These are phyloP conservation scores for Diutina ranongensis DNA, from an alignment of 1,139 yeast genomes.

Conservation along the genomic window DNA sequence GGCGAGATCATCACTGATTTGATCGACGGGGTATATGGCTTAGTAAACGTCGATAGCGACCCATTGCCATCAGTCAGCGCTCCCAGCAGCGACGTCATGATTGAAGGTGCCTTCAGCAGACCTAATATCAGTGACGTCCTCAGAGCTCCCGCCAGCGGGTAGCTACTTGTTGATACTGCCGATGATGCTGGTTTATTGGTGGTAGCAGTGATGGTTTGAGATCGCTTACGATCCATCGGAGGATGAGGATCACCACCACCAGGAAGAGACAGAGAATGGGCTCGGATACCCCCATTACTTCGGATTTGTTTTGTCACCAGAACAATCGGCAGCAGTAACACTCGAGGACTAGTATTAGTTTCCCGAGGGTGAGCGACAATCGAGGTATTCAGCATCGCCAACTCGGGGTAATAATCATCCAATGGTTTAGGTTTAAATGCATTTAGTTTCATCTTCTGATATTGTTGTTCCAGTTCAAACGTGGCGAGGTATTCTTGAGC, in stretches of 20 bases:
- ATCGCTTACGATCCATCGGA: neutral
- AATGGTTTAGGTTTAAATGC: neutral
- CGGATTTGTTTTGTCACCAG: neutral
- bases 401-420: neutral
- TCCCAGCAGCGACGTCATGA: constrained; percentile 9
- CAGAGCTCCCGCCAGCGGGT: constrained; percentile 8
- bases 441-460: constrained; percentile 5
- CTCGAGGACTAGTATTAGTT: constrained; percentile 7
- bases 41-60: constrained; percentile 5
- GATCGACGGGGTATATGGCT: constrained; percentile 8
- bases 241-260: neutral
- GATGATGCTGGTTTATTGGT: neutral
- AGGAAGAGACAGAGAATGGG: constrained; percentile 5
- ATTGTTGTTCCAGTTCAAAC: constrained; percentile 8
- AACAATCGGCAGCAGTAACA: constrained; percentile 1
- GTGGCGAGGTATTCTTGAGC: constrained; percentile 45
- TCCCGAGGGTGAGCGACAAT: neutral
- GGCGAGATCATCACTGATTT: constrained; percentile 9
- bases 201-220: neutral
- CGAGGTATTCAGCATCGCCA: neutral
- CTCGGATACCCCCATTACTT: neutral
- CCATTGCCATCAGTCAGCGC: constrained; percentile 9
- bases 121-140: constrained; percentile 7
- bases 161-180: constrained; percentile 4
- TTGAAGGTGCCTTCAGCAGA: constrained; percentile 5